Conservation (phyloP, 257 asterid species). For the Vinca minor region DNA sequence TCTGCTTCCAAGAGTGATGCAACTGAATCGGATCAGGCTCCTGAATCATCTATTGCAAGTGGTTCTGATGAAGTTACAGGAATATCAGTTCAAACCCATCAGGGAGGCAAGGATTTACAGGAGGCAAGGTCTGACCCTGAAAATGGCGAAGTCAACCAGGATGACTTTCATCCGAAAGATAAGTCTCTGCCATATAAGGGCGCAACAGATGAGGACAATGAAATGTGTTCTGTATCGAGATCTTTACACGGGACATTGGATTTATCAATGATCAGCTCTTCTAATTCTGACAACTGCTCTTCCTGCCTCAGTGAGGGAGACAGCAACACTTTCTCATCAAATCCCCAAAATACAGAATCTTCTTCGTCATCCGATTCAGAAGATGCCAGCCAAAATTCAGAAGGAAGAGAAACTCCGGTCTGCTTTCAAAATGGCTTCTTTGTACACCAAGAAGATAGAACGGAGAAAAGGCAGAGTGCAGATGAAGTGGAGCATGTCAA, state of each 20-base stretch:
- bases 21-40: slow-evolving; percentile 41
- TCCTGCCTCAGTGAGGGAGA: slow-evolving; percentile 87
- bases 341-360: slow-evolving; percentile 59
- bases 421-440: slow-evolving; percentile 31
- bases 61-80: slow-evolving; percentile 40
- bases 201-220: slow-evolving; percentile 37
- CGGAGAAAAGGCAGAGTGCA: slow-evolving; percentile 20
- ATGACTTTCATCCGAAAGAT: slow-evolving; percentile 21
- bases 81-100: slow-evolving; percentile 31
- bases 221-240: slow-evolving; percentile 18
- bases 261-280: slow-evolving; percentile 42
- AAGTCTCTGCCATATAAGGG: slow-evolving; percentile 34
- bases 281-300: slow-evolving; percentile 73
- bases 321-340: slow-evolving; percentile 53
- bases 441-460: slow-evolving; percentile 24
- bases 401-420: slow-evolving; percentile 45
- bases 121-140: slow-evolving; percentile 21
- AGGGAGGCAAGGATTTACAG: slow-evolving; percentile 26
- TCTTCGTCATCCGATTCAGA: slow-evolving; percentile 77
- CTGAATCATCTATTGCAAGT: slow-evolving; percentile 40
- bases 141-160: slow-evolving; percentile 18
- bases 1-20: slow-evolving; percentile 42
- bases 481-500: slow-evolving; percentile 23
- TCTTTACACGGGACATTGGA: slow-evolving; percentile 26
- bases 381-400: slow-evolving; percentile 60